Percentiles rank a stretch among this genome's conserved stretches.
Evolutionary conservation across 768 basidiomycete genomes (phyloP).

Genomic region (Podaxis sp.): DNA sequence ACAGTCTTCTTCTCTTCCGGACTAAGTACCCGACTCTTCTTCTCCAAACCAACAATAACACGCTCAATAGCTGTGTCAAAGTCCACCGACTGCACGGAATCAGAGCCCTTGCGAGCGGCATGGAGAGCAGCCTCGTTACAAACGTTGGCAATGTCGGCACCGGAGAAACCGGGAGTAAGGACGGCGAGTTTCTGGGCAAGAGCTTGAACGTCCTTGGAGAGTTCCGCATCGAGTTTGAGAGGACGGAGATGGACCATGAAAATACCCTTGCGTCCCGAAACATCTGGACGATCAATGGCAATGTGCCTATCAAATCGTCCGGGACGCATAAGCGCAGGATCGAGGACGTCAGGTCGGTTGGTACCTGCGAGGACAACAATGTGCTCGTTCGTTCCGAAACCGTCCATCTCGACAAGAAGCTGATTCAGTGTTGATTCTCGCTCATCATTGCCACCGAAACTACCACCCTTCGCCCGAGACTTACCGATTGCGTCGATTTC

Average conservation of each 20-base stretch:
- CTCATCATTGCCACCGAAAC: slow-evolving; percentile 87
- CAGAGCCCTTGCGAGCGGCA: slow-evolving; percentile 83
- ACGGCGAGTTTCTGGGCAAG: slow-evolving; percentile 94
- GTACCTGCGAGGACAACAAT: slow-evolving; percentile 97
- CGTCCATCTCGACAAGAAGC: slow-evolving; percentile 98
- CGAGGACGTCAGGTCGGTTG: slow-evolving; percentile 95
- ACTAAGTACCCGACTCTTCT: slow-evolving; percentile 91
- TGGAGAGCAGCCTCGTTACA: slow-evolving; percentile 97
- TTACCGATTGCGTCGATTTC: slow-evolving; percentile 99
- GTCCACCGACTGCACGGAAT: slow-evolving; percentile 77
- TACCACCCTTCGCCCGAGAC: slow-evolving; percentile 80
- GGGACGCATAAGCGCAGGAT: slow-evolving; percentile 92
- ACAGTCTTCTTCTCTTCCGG: slow-evolving; percentile 98
- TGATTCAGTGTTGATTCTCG: slow-evolving; percentile 97
- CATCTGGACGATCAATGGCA: slow-evolving; percentile 91
- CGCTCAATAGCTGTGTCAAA: slow-evolving; percentile 98
- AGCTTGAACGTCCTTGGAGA: slow-evolving; percentile 47
- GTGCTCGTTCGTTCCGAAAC: slow-evolving; percentile 96
- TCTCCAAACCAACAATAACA: slow-evolving; percentile 95
- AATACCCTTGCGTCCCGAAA: slow-evolving; percentile 90
- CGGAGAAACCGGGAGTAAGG: slow-evolving; percentile 96
- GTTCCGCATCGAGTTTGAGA: slow-evolving; percentile 61
- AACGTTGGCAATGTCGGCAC: slow-evolving; percentile 98
- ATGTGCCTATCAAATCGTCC: slow-evolving; percentile 98
- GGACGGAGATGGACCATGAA: slow-evolving; percentile 91